Base-by-base conservation (phyloP, 2,329 filamentous ascomycete genomes). In the Pyrenophora teres region DNA sequence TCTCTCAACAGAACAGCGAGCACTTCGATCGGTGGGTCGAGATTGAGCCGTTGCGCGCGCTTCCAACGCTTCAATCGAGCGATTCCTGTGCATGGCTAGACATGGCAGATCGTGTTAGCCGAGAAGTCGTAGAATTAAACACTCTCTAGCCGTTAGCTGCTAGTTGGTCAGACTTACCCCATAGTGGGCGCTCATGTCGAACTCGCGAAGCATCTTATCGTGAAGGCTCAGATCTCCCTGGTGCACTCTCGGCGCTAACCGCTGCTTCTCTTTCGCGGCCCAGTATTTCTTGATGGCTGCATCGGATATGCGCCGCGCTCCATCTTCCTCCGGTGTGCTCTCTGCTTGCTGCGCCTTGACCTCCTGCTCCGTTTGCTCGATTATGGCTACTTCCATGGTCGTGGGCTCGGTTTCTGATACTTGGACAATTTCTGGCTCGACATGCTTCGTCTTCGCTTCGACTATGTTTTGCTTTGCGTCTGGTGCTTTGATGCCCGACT, bases 21-120 rank as follows among this genome's bases (percentile, higher is more conserved):
- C 3, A 97, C 92, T 73, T 97, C 93, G 21, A 96, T 82, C 0
- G 94, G 93, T 1, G 94, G 94, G 27, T 87, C 82, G n/a, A 99
- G 80, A 3, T 88, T 87, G n/a, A 99, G 78, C 49, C 80, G 81
- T 46, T 96, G 82, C 4, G 94, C 94, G 39, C 94, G 85, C 69
- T 89, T 84, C 94, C 94, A 99, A 30, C 94, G 87, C 77, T 88
- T 90, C 63, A 88, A 77, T 40, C 94, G 86, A 32, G 86, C 77
- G 45, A 93, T 90, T 6, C 94, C 94, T 46, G 96, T 88, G 68
- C 90, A 96, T 1, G 94, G 94, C 90, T 96, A 66, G 38, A 37
- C n/a, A 36, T 36, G 40, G 40, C 40, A 54, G 23, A 44, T 56
- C 16, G 43, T 45, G 56, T 64, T 42, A 65, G 59, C 48, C 50